A percentile compares a stretch with the other conserved stretches of the same genome.
Evolutionary conservation across 2,329 filamentous ascomycete species (phyloP).

Genomic region (Cercospora nicotianae): DNA sequence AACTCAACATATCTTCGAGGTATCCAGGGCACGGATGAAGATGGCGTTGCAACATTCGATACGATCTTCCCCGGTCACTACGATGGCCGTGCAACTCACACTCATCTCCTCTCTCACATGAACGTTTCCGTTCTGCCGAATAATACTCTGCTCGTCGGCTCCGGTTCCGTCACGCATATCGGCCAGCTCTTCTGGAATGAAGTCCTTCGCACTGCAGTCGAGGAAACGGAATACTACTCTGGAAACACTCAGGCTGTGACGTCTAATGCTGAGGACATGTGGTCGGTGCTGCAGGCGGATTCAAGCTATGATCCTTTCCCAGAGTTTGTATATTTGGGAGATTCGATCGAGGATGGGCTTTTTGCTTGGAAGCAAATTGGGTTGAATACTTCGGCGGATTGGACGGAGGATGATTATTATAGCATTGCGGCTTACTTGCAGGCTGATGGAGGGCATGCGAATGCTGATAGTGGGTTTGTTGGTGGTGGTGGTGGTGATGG

Average conservation of each 20-base stretch:
- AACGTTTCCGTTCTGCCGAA: conserved; percentile 45
- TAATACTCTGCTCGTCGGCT: conserved; percentile 50
- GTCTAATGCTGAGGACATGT: conserved; percentile 52
- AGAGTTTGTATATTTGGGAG: conserved; percentile 59
- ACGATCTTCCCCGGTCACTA: conserved; percentile 52
- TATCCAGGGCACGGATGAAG: conserved; percentile 42
- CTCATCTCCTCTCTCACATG: conserved; percentile 44
- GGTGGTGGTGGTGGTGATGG: conserved; percentile 16
- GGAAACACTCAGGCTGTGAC: conserved; percentile 47
- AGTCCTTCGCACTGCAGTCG: conserved; percentile 55
- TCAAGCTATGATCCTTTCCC: conserved; percentile 57
- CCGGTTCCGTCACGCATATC: conserved; percentile 57
- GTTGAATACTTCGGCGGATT: conserved; percentile 43
- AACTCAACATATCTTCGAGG: conserved; percentile 45
- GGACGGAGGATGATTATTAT: conserved; percentile 25
- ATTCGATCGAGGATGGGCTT: conserved; percentile 53
- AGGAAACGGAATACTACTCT: conserved; percentile 49
- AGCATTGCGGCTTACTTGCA: conserved; percentile 25
- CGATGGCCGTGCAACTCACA: conserved; percentile 44
- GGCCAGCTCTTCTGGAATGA: conserved; percentile 67
- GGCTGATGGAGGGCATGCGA: conserved; percentile 28
- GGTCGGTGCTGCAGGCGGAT: conserved; percentile 48
- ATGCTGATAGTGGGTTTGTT: conserved; percentile 18
- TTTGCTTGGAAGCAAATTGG: conserved; percentile 57
- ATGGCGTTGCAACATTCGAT: conserved; percentile 46